phyloP scores from a whole-genome alignment of 2,329 filamentous ascomycete genomes.

The Ceratocystis colombiana region DNA sequence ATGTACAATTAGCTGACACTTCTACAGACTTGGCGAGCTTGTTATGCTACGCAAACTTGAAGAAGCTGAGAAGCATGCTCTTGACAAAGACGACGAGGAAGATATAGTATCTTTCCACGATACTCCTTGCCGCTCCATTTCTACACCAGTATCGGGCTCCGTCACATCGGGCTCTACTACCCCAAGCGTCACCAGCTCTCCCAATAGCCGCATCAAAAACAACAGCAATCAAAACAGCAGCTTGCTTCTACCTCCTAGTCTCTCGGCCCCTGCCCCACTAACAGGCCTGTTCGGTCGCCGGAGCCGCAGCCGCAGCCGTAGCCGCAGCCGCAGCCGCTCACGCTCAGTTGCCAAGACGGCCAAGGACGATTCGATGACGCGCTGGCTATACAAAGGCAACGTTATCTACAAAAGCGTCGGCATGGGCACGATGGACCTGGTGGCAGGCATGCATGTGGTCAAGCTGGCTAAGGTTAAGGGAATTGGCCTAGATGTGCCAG shows the following conservation, averaged over 20 bases:
- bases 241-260: not conserved
- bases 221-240: not conserved
- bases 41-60: constrained; percentile 43
- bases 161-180: not conserved
- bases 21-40: constrained; percentile 60
- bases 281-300: constrained; percentile 26
- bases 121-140: constrained; percentile 1
- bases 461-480: constrained; percentile 45
- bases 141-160: not conserved
- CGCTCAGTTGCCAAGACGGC: constrained; percentile 32
- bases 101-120: constrained; percentile 3
- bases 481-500: constrained; percentile 44
- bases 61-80: constrained; percentile 18
- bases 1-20: not conserved
- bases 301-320: constrained; percentile 3
- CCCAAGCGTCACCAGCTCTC: not conserved
- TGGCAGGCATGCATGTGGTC: constrained; percentile 50
- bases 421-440: constrained; percentile 55
- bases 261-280: not conserved
- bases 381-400: constrained; percentile 52
- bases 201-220: no score
- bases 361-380: constrained; percentile 42
- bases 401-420: constrained; percentile 62
- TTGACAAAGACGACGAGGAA: constrained; percentile 17
- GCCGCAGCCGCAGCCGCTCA: constrained; percentile 25